These are phyloP conservation scores for Euphorbia celastroides DNA, from an alignment of 441 rosid species.

Conservation along the genomic window DNA sequence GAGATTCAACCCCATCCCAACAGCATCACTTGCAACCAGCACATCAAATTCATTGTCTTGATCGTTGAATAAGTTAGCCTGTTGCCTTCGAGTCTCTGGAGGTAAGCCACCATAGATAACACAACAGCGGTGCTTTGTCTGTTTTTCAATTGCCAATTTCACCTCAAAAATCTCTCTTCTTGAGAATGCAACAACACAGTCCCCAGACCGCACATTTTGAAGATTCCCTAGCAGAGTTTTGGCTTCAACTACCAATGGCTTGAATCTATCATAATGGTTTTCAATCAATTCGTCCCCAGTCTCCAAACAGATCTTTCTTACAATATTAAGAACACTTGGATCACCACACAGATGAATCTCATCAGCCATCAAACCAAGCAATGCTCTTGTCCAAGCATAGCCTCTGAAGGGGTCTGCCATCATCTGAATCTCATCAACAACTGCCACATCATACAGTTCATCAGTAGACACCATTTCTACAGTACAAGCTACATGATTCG, in stretches of 20 bases:
- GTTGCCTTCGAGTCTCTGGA: slow-evolving; percentile 96
- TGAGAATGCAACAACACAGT: slow-evolving; percentile 89
- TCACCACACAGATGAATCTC: slow-evolving; percentile 97
- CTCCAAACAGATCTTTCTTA: slow-evolving; percentile 72
- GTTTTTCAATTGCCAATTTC: slow-evolving; percentile 81
- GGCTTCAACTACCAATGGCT: slow-evolving; percentile 84
- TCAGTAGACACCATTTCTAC: slow-evolving; percentile 89
- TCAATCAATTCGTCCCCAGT: slow-evolving; percentile 85
- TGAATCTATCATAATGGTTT: slow-evolving; percentile 81
- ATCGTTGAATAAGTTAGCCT: slow-evolving; percentile 82
- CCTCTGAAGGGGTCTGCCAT: slow-evolving; percentile 74
- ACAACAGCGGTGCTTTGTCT: slow-evolving; percentile 81
- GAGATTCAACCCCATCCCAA: slow-evolving; percentile 95
- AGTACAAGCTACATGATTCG: slow-evolving; percentile 82
- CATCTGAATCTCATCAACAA: slow-evolving; percentile 92
- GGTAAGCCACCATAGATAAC: slow-evolving; percentile 96
- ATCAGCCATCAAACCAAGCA: slow-evolving; percentile 87
- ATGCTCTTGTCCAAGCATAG: slow-evolving; percentile 85
- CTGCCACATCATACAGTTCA: slow-evolving; percentile 80
- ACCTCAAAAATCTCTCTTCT: slow-evolving; percentile 95
- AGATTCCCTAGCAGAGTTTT: slow-evolving; percentile 82
- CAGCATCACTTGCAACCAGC: slow-evolving; percentile 94
- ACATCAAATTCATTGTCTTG: slow-evolving; percentile 88
- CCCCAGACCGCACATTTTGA: slow-evolving; percentile 69
- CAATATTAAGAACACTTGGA: slow-evolving; percentile 80